Base-by-base conservation (phyloP, 305 asterid genomes). In the Lippia alba region DNA sequence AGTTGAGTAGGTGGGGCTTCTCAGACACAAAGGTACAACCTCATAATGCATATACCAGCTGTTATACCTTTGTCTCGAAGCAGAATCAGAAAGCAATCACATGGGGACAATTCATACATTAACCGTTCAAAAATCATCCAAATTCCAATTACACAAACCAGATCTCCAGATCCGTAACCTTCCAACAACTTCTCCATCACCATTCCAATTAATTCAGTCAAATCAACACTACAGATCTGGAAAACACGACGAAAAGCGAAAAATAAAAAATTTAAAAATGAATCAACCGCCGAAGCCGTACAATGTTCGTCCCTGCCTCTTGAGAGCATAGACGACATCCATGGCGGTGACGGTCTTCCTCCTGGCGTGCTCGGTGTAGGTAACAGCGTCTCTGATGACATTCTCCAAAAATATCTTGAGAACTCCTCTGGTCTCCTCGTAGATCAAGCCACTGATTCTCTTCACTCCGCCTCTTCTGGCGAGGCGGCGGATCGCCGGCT, bases 381-480 rank as follows among this genome's bases (percentile, higher is more conserved):
- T 79, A 6, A 80, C 84, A 7, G 84, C 84, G 33, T 80, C 84
- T 34, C 79, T 77, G 46, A 80, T 80, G 9, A 80, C 84, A 16
- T 80, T 80, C 72, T 80, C 81, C 81, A 80, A 61, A 50, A 80
- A 80, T 40, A 80, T 80, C 81, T 81, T 81, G 46, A 81, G 77
- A 18, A 81, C 85, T 12, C 82, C 85, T 12, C 85, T 74, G 2
- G 82, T 81, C 78, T 81, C 85, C 72, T 81, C 85, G 46, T 81
- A 77, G 1, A 81, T 81, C 66, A 81, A 70, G 8, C 82, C 82
- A 36, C 85, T 81, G 51, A 81, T 81, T 39, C 85, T 73, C 83
- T 82, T 79, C 16, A 82, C 86, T 64, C 86, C 86, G 5, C 86
- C 86, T 76, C 83, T 73, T 63, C 86, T 82, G 51, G 83, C 86